Evolutionary conservation across 2,329 filamentous ascomycete genomes (phyloP).

Genomic region (Diaporthe vexans): DNA sequence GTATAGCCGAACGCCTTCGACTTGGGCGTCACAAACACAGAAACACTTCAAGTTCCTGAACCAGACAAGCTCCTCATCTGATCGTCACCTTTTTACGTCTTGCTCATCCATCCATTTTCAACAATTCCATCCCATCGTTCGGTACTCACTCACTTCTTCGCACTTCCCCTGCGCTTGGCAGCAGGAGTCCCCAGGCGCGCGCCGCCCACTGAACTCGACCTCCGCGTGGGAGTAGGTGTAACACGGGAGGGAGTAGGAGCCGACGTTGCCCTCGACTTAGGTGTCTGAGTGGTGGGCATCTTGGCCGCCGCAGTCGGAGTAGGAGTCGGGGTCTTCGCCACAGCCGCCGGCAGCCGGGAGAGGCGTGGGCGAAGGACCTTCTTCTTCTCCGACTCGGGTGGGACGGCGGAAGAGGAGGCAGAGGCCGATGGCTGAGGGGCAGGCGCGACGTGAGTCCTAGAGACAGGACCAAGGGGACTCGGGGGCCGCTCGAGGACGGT

Average conservation of each 20-base stretch:
- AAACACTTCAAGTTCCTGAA: too few relatives aligned
- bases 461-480: not conserved
- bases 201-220: slow-evolving; percentile 24
- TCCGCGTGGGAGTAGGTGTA: slow-evolving; percentile 40
- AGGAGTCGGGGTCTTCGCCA: not conserved
- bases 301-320: not conserved
- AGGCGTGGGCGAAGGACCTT: slow-evolving; percentile 31
- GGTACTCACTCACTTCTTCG: not conserved
- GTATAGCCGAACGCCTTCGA: slow-evolving; percentile 45
- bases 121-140: not conserved
- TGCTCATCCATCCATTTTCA: too few relatives aligned
- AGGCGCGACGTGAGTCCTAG: not conserved
- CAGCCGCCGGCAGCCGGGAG: slow-evolving; percentile 36
- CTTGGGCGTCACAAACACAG: too few relatives aligned
- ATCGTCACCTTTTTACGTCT: too few relatives aligned
- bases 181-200: slow-evolving; percentile 37
- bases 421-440: not conserved
- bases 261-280: slow-evolving; percentile 42
- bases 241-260: slow-evolving; percentile 47
- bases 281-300: not conserved
- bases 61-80: too few relatives aligned
- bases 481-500: not conserved
- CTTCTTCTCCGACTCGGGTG: slow-evolving; percentile 12
- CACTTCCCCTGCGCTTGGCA: slow-evolving; percentile 28
- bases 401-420: not conserved